Base-by-base conservation (phyloP, 768 basidiomycete species). In the Auricularia auricula-judae region DNA sequence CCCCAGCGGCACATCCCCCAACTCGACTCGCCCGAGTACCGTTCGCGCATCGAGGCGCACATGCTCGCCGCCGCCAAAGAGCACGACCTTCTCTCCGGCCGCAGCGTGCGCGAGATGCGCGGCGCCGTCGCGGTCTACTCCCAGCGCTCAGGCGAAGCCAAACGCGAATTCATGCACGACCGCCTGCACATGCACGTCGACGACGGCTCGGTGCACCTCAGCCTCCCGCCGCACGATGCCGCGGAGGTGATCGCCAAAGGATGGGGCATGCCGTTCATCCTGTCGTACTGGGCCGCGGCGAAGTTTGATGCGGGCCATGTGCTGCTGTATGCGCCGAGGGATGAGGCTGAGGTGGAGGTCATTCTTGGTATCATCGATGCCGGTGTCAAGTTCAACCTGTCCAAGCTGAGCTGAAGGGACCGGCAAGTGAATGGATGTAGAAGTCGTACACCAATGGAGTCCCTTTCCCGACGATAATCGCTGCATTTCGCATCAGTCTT, bases 301-400 rank as follows among this genome's bases (percentile, higher is more conserved):
- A 35, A 59, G 56, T 35, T 35, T 36, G 61, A 43, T 21, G 60
- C 36, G 8, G 59, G 14, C 33, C 61, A 62, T 62, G 59, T 65
- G 23, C 42, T 65, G 61, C 11, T 65, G n/a, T 65, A 62, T 36
- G 64, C 64, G 33, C 64, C 64, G 18, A 42, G 64, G 36, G 61
- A 65, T 47, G 60, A 21, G 12, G 64, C 44, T 3, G 64, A 65
- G 39, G 21, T 61, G 3, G 29, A 18, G 7, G 61, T 62, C 3
- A 61, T 65, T 4, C 36, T 59, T n/a, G 39, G 36, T 16, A 42
- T 65, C 39, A 47, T 65, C 16, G 64, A 60, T 16, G 64, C 64
- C 11, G 56, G 60, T 18, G 64, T 65, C n/a, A 43, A 62, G 43
- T 65, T 44, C 36, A n/a, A 51, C 3, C 10, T 59, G 29, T 2